Conservation (phyloP, 139 green algal species). For the Volvox reticuliferus region DNA sequence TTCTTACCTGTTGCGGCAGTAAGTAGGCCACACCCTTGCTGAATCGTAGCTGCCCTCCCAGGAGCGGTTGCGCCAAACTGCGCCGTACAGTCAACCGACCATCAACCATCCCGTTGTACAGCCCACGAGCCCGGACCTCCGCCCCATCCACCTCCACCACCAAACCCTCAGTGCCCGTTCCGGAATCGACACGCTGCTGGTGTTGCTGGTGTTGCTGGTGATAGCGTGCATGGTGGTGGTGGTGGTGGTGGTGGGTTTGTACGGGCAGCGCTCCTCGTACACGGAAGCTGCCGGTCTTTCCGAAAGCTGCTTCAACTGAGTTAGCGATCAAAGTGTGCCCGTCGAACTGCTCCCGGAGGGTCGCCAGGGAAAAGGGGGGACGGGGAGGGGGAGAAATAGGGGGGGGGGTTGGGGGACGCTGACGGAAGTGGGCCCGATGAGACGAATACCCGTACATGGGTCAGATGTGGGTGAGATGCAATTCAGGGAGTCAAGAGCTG, state of each 20-base stretch:
- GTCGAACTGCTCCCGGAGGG: conserved; percentile 48
- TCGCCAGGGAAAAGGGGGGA: conserved; percentile 14
- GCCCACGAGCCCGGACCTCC: conserved; percentile 79
- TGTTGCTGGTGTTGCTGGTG: neutral
- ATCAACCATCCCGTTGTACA: conserved; percentile 82
- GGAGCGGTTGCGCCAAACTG: conserved; percentile 69
- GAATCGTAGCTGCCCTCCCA: conserved; percentile 79
- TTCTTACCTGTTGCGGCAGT: conserved; percentile 52
- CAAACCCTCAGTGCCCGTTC: conserved; percentile 31
- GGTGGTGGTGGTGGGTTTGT: conserved; percentile 8
- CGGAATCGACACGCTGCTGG: neutral
- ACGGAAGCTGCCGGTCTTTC: conserved; percentile 73
- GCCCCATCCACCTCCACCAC: conserved; percentile 64
- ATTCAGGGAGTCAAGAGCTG: no score
- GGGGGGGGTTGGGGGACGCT: neutral
- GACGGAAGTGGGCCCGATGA: no score
- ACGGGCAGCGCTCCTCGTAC: conserved; percentile 77
- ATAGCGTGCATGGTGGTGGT: neutral
- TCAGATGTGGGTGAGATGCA: no score
- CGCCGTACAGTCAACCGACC: conserved; percentile 64
- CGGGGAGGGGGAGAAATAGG: neutral
- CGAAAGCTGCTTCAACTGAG: conserved; percentile 78
- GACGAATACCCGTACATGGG: no score
- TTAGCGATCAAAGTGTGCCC: conserved; percentile 61
- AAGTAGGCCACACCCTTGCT: conserved; percentile 78